A percentile compares a stretch with the other conserved stretches of the same genome.
These are phyloP conservation scores for Synchytrium microbalum DNA, from an alignment of 371 early-diverging fungal species.

Conservation along the genomic window DNA sequence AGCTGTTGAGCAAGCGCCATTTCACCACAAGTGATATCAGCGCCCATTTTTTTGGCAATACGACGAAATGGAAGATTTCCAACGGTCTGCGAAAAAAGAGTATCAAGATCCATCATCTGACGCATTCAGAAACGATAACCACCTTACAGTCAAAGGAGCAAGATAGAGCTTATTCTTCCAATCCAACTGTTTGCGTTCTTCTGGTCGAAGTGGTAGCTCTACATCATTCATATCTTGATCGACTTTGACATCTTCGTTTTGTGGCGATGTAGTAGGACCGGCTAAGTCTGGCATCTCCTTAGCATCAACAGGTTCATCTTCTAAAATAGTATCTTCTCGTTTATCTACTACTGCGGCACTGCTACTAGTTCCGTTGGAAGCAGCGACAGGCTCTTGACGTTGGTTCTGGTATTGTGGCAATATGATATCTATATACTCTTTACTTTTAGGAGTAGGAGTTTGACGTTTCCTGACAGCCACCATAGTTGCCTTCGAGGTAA, in stretches of 20 bases:
- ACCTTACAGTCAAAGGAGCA: constrained; percentile 87
- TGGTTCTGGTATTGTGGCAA: constrained; percentile 1
- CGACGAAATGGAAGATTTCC: constrained; percentile 95
- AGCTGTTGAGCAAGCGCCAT: constrained; percentile 79
- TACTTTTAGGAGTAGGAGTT: not conserved
- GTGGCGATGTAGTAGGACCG: not conserved
- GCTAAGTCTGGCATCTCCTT: not conserved
- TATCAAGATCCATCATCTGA: not conserved
- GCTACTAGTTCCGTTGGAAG: not conserved
- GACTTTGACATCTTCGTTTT: constrained; percentile 11
- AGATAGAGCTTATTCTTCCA: constrained; percentile 85
- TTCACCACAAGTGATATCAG: constrained; percentile 94
- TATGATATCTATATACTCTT: not conserved
- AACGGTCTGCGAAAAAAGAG: constrained; percentile 40
- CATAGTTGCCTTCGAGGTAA: constrained; percentile 10
- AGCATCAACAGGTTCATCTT: not conserved
- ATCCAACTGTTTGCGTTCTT: constrained; percentile 46
- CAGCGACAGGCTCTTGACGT: not conserved
- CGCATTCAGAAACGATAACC: not conserved
- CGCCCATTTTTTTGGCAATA: constrained; percentile 86
- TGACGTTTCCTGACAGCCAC: constrained; percentile 3
- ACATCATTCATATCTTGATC: constrained; percentile 14
- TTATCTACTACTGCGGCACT: not conserved
- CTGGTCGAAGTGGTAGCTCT: constrained; percentile 12
- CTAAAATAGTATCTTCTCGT: not conserved